Evolutionary conservation across 306 rosid genomes (phyloP), one percentile per base, ranked within the genome.

Genomic region (Astragalus membranaceus): DNA sequence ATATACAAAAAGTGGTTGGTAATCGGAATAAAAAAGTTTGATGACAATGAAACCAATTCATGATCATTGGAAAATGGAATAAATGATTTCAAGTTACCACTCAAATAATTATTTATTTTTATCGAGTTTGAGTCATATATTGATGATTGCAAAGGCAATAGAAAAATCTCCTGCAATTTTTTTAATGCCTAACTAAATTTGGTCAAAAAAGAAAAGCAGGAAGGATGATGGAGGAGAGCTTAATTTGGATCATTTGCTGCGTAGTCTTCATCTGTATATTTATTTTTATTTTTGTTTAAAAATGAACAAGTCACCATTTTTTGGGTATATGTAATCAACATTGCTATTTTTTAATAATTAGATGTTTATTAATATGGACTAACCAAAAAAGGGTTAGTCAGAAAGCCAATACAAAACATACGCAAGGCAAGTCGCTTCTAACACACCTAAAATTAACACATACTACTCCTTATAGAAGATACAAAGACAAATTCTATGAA

Each of bases 81-180:
- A 35, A 58, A 61, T 47, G 8, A 79, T 73, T 72, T 71, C 29
- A 58, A 69, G 50, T 57, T 5, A 42, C 13, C 6, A 29, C 10
- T 35, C 52, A 57, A 15, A 8, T 0, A 52, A 52, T 23, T 54
- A 42, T 47, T n/a, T n/a, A n/a, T n/a, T n/a, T 73, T 11, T 53
- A 48, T 62, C 55, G 50, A 70, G 83, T 75, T 78, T 81, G 76
- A 76, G 62, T 47, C 78, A 75, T 20, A 20, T 64, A 50, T 47
- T 63, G 69, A 71, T 79, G 46, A 73, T 66, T 58, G 75, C 60
- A 42, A 41, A 66, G 12, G 42, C 52, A 73, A 58, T 48, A 72
- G 4, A 70, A 56, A 70, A 41, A 7, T 20, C 35, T 54, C 2
- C 8, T 48, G 46, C 17, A 41, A 49, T 49, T 35, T 10, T 49